A percentile compares a stretch with the other conserved stretches of the same genome.
These are phyloP conservation scores for Colletotrichum karsti DNA, from an alignment of 2,329 filamentous ascomycete species.

Conservation along the genomic window DNA sequence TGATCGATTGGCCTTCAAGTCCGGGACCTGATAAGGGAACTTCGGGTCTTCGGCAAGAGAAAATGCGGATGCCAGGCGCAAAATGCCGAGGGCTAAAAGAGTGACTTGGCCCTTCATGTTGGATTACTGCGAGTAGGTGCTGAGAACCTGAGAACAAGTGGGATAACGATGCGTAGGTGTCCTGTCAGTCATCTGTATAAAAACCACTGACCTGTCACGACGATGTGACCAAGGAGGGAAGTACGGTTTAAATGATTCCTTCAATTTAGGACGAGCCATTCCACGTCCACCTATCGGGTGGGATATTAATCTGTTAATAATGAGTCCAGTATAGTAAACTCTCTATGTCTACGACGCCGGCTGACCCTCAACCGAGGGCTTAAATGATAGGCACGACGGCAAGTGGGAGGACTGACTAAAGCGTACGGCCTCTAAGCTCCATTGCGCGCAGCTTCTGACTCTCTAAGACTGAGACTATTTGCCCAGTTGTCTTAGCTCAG, in stretches of 20 bases:
- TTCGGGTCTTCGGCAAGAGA: neutral
- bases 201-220: no score
- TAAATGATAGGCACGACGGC: neutral
- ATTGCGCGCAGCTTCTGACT: no score
- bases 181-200: no score
- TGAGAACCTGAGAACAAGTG: accelerated
- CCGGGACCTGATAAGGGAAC: neutral
- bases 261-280: neutral
- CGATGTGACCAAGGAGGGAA: no score
- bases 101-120: neutral
- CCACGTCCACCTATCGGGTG: neutral
- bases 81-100: neutral
- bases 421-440: no score
- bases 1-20: constrained; percentile 2
- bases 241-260: no score
- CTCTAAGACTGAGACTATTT: neutral
- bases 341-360: neutral
- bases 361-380: neutral
- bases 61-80: neutral
- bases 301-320: neutral
- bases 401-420: no score
- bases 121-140: neutral
- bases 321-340: neutral
- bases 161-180: no score
- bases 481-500: no score